These are phyloP conservation scores for Salix arbutifolia DNA, from an alignment of 345 rosid species.

Conservation along the genomic window DNA sequence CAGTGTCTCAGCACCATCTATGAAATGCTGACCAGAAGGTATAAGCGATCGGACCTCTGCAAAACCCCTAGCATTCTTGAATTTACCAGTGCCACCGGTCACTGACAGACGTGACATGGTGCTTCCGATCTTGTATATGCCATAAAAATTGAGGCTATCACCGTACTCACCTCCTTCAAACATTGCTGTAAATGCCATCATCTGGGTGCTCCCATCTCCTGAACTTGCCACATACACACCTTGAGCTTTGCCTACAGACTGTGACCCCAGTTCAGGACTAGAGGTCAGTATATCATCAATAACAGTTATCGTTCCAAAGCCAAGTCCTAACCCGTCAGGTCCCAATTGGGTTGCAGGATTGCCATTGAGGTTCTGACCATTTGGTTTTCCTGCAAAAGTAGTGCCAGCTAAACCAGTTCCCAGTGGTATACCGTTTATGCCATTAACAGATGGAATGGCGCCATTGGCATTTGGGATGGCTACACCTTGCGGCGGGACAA, in stretches of 20 bases:
- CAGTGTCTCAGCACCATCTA: constrained; percentile 66
- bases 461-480: constrained; percentile 90
- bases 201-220: constrained; percentile 73
- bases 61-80: constrained; percentile 55
- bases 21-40: constrained; percentile 64
- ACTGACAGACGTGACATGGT: constrained; percentile 66
- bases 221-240: constrained; percentile 91
- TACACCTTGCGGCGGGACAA: constrained; percentile 57
- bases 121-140: constrained; percentile 65
- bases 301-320: constrained; percentile 85
- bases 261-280: constrained; percentile 75
- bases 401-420: constrained; percentile 93
- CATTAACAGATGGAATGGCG: constrained; percentile 73
- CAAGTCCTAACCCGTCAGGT: constrained; percentile 74
- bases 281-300: constrained; percentile 73
- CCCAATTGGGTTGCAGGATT: constrained; percentile 69
- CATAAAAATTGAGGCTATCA: constrained; percentile 88
- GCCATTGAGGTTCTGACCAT: constrained; percentile 42
- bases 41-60: constrained; percentile 67
- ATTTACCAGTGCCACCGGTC: constrained; percentile 88
- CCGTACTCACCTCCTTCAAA: constrained; percentile 90
- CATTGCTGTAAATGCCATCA: constrained; percentile 93
- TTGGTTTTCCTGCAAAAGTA: constrained; percentile 40
- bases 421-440: constrained; percentile 68
- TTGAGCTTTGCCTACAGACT: constrained; percentile 77